Percentiles rank a stretch among this genome's conserved stretches.
Conservation (phyloP, 306 rosid species). For the Sesbania bispinosa region DNA sequence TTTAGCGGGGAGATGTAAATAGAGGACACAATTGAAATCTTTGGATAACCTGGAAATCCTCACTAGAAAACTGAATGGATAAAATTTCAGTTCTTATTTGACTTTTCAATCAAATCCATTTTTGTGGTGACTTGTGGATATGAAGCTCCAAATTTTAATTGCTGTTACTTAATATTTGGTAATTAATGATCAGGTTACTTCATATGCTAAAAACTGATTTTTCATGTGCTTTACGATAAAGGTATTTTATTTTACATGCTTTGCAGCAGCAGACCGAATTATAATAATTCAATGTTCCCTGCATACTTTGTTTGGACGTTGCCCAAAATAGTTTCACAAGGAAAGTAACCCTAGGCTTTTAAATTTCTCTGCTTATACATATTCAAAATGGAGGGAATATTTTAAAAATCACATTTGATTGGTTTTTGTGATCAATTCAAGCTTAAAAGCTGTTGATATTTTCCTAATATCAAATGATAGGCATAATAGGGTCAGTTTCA, state of each 20-base stretch:
- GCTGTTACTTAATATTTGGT: not conserved
- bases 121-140: not conserved
- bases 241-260: not conserved
- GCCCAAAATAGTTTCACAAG: not conserved
- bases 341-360: not conserved
- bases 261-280: not conserved
- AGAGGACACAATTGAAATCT: not conserved
- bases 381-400: not conserved
- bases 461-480: not conserved
- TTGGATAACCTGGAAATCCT: not conserved
- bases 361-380: not conserved
- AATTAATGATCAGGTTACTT: not conserved
- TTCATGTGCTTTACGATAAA: not conserved
- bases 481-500: not conserved
- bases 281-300: not conserved
- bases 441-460: not conserved
- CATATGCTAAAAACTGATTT: not conserved
- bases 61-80: not conserved
- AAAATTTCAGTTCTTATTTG: not conserved
- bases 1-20: not conserved
- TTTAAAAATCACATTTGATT: not conserved
- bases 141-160: not conserved
- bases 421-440: slow-evolving; percentile 13
- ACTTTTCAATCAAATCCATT: not conserved
- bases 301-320: not conserved